Evolutionary conservation across 768 basidiomycete genomes (phyloP), one percentile per base, ranked within the genome.

Genomic region (Pulveroboletus sp.): DNA sequence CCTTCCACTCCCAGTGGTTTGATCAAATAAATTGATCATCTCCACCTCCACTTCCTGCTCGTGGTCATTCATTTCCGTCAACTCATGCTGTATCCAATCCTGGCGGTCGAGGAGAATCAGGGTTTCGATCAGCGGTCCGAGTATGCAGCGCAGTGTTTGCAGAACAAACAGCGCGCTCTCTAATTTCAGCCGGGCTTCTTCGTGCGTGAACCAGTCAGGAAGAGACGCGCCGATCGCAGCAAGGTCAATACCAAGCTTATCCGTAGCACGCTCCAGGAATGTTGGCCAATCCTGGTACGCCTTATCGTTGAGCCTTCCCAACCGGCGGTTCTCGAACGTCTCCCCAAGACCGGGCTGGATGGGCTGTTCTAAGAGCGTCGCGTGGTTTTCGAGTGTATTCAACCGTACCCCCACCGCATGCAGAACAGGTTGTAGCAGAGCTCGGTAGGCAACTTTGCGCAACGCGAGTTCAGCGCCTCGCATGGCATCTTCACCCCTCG

Each of bases 381-480:
- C 26, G 13, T 41, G 35, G 15, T 50, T 50, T 39, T 35, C n/a
- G 4, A 17, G 31, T 11, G n/a, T 4, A 15, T 43, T 56, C 15
- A 8, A 42, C 11, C 46, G 55, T 21, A 39, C 14, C n/a, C 31
- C 36, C 6, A 38, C 50, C 42, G 39, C 41, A 31, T 56, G 55
- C 64, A 60, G 32, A 55, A 61, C 26, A 44, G 64, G 65, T 17
- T 73, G 77, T 1, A 89, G 67, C 28, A 88, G 69, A 0, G 86
- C 86, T 10, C 88, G 76, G 77, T 84, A 90, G 10, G 80, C 78
- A 40, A 88, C 78, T 61, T 89, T 89, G 17, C 80, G 76, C 39
- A 83, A 65, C 3, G 84, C 76, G 2, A 84, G 69, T n/a, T 68
- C 61, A 27, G 79, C 73, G 3, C 67, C 61, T 3, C 64, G 62